Evolutionary conservation across 2,329 filamentous ascomycete species (phyloP), one percentile per base, ranked within the genome.

Genomic region (Emergomyces pasteurianus): DNA sequence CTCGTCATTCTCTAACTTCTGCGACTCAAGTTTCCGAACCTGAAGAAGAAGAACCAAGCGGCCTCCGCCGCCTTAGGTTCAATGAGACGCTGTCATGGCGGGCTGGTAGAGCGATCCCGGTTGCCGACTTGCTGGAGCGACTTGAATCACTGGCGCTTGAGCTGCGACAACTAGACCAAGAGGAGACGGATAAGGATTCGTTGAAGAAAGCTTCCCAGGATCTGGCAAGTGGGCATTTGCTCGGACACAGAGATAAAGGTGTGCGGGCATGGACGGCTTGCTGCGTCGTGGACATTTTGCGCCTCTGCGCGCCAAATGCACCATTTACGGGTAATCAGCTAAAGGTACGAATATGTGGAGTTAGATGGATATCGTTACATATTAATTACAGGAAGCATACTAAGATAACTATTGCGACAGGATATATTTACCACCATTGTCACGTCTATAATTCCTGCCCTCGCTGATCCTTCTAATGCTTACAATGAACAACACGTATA

Each of bases 401-500:
- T 69, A 47, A 68, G n/a, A 43, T 21, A 31, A 1, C 21, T 28
- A 26, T 58, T 9, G 18, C 26, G 21, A 65, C 66, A 95, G 90
- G 91, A 95, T 76, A 92, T 97, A 72, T 99, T 97, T 78, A 87
- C 86, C 34, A 84, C 96, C 63, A 90, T 96, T 71, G 84, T 96
- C 67, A 86, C 85, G 61, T 86, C 86, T 56, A 88, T 95, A 65
- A 81, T 97, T 53, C 91, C 92, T 54, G 86, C 90, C 53, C 84
- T 97, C 31, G 87, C 90, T 69, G 87, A 96, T 69, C 90, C 92
- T 14, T 86, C 86, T 46, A 88, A 95, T 72, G 86, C 92, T 10
- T 97, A 96, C 79, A 92, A 95, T 74, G 86, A 85, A 64, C 92
- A 97, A 74, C 90, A 99, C 76, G 86, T 94, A 75, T 94, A 95